Evolutionary conservation across 305 asterid species (phyloP), one percentile per base, ranked within the genome.

Genomic region (Rubia peregrina): DNA sequence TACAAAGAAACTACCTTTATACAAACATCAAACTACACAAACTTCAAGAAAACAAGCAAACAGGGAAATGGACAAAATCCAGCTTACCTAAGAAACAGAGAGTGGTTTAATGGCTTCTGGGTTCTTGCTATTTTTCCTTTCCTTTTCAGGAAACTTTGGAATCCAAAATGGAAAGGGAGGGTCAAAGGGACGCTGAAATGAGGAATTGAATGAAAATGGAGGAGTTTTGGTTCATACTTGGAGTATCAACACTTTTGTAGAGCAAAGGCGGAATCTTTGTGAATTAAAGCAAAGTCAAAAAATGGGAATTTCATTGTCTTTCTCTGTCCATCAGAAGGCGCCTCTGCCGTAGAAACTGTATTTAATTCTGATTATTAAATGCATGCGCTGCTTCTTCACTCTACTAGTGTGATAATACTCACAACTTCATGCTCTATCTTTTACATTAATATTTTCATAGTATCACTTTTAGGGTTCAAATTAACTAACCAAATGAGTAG

Each of bases 201-300:
- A 61, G 40, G n/a, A 33, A 30, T 14, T 13, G 67, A 36, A 11
- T 36, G 22, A 36, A 21, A 56, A 30, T 24, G 62, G 17, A n/a
- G 67, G 67, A 63, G 42, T 38, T 2, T 10, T 61, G 30, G 64
- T 61, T 30, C 66, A 61, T 61, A 26, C 9, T 61, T 61, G 66
- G 43, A 61, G 60, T 2, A 67, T 60, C 62, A 67, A 30, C 46
- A 43, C 3, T 43, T 57, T 65, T 59, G 43, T 44, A 30, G 60
- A 13, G 56, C 30, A 5, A 1, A 21, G 60, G 36, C 56, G 73
- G 65, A 74, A 74, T 74, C 57, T 64, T 61, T 62, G 38, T 53
- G 62, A 74, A 69, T 48, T 38, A 10, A 21, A 38, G 70, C 42
- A 69, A 41, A 44, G 12, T 6, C n/a, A 22, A 22, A 66, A 56